Evolutionary conservation across 495 filamentous ascomycete species (phyloP).

Genomic region (Terfezia claveryi): DNA sequence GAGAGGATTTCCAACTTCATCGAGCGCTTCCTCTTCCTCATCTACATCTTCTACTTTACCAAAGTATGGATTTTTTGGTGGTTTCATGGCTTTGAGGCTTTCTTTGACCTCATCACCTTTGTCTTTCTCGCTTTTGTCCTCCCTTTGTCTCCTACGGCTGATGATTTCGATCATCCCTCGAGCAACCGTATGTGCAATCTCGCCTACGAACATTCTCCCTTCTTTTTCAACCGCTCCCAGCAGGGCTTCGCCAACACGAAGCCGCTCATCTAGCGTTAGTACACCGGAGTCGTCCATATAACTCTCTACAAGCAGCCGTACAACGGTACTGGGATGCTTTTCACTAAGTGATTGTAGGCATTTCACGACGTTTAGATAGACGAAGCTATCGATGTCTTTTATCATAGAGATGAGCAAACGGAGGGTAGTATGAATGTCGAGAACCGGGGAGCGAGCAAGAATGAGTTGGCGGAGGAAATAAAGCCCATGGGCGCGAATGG

Average conservation of each 20-base stretch:
- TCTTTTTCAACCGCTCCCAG: slow-evolving; percentile 46
- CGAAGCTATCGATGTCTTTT: slow-evolving; percentile 48
- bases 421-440: slow-evolving; percentile 48
- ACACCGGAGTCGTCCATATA: slow-evolving; percentile 44
- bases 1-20: slow-evolving; percentile 29
- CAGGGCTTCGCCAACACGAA: slow-evolving; percentile 53
- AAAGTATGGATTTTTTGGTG: background rate
- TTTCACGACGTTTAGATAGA: slow-evolving; percentile 49
- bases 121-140: slow-evolving; percentile 29
- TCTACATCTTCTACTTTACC: slow-evolving; percentile 22
- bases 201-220: slow-evolving; percentile 37
- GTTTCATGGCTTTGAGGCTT: slow-evolving; percentile 6
- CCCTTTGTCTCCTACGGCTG: slow-evolving; percentile 36
- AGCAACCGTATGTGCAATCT: slow-evolving; percentile 31
- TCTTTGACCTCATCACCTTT: background rate
- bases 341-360: slow-evolving; percentile 42
- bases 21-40: slow-evolving; percentile 30
- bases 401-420: slow-evolving; percentile 45
- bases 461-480: slow-evolving; percentile 46
- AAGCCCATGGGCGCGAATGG: slow-evolving; percentile 58
- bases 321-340: slow-evolving; percentile 41
- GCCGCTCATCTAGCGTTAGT: slow-evolving; percentile 37
- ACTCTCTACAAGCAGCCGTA: slow-evolving; percentile 41
- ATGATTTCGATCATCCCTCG: slow-evolving; percentile 45
- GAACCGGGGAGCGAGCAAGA: slow-evolving; percentile 34